Base-by-base conservation (phyloP, 2,329 filamentous ascomycete genomes). In the Colletotrichum lentis region DNA sequence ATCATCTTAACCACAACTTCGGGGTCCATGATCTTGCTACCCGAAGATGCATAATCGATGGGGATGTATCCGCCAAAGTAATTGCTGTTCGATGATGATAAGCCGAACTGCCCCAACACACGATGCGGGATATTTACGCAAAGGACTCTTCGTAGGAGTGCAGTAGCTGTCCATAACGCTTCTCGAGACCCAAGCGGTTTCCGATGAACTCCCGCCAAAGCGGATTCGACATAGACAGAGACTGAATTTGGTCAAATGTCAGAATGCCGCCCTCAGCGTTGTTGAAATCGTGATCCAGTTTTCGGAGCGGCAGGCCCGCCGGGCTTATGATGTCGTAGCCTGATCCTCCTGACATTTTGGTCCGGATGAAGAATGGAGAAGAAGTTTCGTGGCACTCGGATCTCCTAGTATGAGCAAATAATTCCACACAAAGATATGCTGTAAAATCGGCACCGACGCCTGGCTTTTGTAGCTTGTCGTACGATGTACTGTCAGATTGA, bases 201-300 rank as follows among this genome's bases (percentile, higher is more conserved):
- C 65, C 68, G 8, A 73, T 64, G 50, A 72, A 73, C n/a, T 73
- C 63, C 31, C 69, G 61, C 73, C 73, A 74, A 18, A 74, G 39
- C 0, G 71, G 69, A 16, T 73, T 69, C 0, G 64, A 68, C 22
- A 66, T 60, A 8, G 68, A 67, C 10, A 74, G 65, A 1, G 66
- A 61, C 22, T 70, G 67, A 10, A 73, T 70, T 24, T 72, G 73
- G 10, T 71, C 70, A 39, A 64, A 74, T 14, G 69, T 71, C 11
- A 74, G 50, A 10, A 73, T 64, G 52, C 69, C 71, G n/a, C 73
- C 73, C 63, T 71, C 72, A 20, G 68, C 71, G 8, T 70, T 74
- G 24, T 74, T 72, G 39, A 74, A 71, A 35, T 74, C 69, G 43
- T 74, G 73, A 31, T 74, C 71, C 0, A 74, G 58, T 11, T 27